A percentile compares a stretch with the other conserved stretches of the same genome.
phyloP scores from a whole-genome alignment of 495 filamentous ascomycete genomes.

The Clavariopsis aquatica region DNA sequence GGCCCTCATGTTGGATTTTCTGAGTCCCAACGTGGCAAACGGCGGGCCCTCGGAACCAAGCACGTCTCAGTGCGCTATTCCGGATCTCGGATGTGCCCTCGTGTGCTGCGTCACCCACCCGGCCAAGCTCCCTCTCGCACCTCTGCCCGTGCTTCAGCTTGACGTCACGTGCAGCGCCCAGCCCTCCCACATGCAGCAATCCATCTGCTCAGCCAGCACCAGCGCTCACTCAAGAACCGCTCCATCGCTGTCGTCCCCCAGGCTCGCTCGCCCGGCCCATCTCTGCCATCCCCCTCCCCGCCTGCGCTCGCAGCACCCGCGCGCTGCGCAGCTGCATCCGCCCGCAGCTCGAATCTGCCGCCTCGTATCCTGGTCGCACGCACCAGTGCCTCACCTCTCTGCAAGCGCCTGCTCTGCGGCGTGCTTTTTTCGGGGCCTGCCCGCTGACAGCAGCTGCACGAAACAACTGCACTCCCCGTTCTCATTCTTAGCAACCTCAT shows the following conservation, averaged over 20 bases:
- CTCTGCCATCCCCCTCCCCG: not conserved
- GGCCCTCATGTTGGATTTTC: too few species aligned
- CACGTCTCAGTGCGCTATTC: not conserved
- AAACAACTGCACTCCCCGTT: conserved; percentile 2
- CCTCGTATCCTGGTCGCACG: not conserved
- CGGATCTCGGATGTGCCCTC: not conserved
- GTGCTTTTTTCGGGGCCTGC: conserved; percentile 3
- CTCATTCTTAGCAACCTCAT: conserved; percentile 5
- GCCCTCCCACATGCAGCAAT: too few species aligned
- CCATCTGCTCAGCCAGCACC: conserved; percentile 3
- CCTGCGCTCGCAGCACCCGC: conserved; percentile 6
- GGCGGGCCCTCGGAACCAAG: not conserved
- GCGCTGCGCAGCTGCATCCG: conserved; percentile 13
- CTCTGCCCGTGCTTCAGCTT: not conserved
- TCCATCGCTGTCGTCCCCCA: conserved; percentile 6
- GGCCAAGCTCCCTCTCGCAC: too few species aligned
- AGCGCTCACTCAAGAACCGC: not conserved
- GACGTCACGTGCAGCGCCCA: not conserved
- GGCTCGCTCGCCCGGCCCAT: not conserved
- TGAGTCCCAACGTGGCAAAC: not conserved
- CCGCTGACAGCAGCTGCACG: conserved; percentile 4
- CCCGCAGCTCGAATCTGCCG: not conserved
- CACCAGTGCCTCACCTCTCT: not conserved
- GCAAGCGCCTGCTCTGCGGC: conserved; percentile 6
- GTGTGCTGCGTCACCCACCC: not conserved